Base-by-base conservation (phyloP, 1,284 basidiomycete species). In the Cutaneotrichosporon mucoides region DNA sequence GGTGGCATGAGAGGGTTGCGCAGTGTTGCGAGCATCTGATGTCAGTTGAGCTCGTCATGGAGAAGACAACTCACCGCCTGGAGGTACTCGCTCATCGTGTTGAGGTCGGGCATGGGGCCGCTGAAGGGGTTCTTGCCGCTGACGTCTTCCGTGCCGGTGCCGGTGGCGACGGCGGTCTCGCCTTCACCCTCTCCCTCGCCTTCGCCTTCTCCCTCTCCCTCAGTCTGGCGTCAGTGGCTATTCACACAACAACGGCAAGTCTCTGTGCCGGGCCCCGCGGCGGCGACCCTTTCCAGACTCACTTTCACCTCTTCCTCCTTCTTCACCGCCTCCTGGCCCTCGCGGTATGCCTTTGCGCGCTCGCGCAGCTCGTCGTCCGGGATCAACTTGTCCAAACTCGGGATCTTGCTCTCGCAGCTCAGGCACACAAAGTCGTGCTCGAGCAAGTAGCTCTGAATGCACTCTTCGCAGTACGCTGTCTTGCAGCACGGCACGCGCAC, bases 341-440 rank as follows among this genome's bases (percentile, higher is more conserved):
- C 86, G 67, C 95, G 88, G 71, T 93, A 92, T 62, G 88, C 87
- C 57, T 81, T 80, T 45, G 92, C 89, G 68, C 83, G 86, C 55
- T 83, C 85, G 57, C 93, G 84, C 78, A 84, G 84, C 35, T 86
- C 86, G 73, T 87, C 88, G 78, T 96, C 92, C 66, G 85, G 77
- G 60, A 84, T 76, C 50, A 97, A 82, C 75, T 89, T 89, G 80
- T 94, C 92, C 68, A 96, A 80, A 53, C 88, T 90, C 10, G 86
- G 81, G 63, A 96, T 85, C 80, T 89, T 92, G 77, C 87, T 87
- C 66, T 86, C 84, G 76, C 94, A 97, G 62, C 86, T 85, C 11
- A 90, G 92, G 77, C 93, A 97, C 60, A 88, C 81, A 77, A 96
- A 95, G 79, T 94, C 92, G 77, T 90, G 86, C 75, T 96, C 92